Evolutionary conservation across 2,329 filamentous ascomycete species (phyloP).

Genomic region (Colletotrichum tamarilloi): DNA sequence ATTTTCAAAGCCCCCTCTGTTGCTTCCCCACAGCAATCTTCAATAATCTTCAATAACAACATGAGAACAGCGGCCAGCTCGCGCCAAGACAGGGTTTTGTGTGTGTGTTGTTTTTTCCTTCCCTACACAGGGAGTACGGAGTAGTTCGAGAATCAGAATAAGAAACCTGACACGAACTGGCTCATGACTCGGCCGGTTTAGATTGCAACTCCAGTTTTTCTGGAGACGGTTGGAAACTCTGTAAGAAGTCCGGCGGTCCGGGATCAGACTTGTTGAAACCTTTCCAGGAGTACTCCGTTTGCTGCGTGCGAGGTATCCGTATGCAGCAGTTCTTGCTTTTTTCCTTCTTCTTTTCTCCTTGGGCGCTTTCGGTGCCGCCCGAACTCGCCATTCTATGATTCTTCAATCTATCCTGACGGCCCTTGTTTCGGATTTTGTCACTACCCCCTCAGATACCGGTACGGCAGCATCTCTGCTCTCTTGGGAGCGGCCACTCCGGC

Average conservation of each 20-base stretch:
- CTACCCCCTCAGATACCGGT: neutral
- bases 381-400: neutral
- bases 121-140: too few species aligned
- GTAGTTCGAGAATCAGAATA: too few species aligned
- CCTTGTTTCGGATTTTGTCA: slow-evolving; percentile 17
- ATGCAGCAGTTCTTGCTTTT: neutral
- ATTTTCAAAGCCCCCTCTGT: too few species aligned
- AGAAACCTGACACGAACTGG: slow-evolving; percentile 25
- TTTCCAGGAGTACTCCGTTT: neutral
- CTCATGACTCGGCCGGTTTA: slow-evolving; percentile 27
- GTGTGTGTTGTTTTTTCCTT: neutral
- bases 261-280: slow-evolving; percentile 22
- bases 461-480: neutral
- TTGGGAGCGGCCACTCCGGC: neutral
- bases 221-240: slow-evolving; percentile 17
- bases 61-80: neutral
- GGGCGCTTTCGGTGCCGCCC: too few species aligned
- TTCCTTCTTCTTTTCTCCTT: neutral
- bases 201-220: slow-evolving; percentile 28
- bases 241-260: slow-evolving; percentile 5
- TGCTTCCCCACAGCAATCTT: neutral
- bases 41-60: neutral
- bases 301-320: neutral
- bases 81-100: neutral
- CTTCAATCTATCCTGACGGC: neutral